Percentiles rank a stretch among this genome's conserved stretches.
Evolutionary conservation across 441 rosid species (phyloP).

Genomic region (Adansonia rubrostipa): DNA sequence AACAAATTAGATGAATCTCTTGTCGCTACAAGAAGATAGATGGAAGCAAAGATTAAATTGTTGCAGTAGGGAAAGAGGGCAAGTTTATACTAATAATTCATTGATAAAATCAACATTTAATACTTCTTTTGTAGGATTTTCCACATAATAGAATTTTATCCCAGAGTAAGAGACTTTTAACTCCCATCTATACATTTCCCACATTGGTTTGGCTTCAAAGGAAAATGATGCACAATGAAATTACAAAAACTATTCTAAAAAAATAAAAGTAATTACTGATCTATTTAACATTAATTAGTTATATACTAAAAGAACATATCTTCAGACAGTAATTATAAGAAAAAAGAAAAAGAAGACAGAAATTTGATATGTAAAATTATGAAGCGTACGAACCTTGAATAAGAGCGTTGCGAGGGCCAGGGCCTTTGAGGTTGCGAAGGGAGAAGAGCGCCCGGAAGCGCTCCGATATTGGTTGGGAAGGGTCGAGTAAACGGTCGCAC

Average conservation of each 20-base stretch:
- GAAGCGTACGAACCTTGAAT: conserved; percentile 48
- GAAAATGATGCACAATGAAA: neutral
- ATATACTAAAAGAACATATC: neutral
- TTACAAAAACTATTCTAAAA: neutral
- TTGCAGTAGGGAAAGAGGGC: neutral
- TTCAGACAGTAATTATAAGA: neutral
- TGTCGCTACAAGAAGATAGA: conserved; percentile 55
- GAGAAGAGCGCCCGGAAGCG: conserved; percentile 92
- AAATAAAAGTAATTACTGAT: neutral
- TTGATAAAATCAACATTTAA: neutral
- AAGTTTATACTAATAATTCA: conserved; percentile 10
- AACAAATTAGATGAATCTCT: conserved; percentile 85
- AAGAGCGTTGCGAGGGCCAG: conserved; percentile 77
- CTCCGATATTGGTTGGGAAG: conserved; percentile 69
- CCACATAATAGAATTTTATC: neutral
- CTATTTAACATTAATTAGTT: neutral
- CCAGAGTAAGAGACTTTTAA: neutral
- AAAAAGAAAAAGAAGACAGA: neutral
- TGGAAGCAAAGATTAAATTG: neutral
- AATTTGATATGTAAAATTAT: neutral
- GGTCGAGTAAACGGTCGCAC: conserved; percentile 67
- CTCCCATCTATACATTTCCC: neutral
- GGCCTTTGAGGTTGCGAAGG: conserved; percentile 89
- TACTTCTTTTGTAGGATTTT: neutral
- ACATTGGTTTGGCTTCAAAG: neutral